phyloP scores from a whole-genome alignment of 1,284 basidiomycete genomes.

The Albatrellus sp. region DNA sequence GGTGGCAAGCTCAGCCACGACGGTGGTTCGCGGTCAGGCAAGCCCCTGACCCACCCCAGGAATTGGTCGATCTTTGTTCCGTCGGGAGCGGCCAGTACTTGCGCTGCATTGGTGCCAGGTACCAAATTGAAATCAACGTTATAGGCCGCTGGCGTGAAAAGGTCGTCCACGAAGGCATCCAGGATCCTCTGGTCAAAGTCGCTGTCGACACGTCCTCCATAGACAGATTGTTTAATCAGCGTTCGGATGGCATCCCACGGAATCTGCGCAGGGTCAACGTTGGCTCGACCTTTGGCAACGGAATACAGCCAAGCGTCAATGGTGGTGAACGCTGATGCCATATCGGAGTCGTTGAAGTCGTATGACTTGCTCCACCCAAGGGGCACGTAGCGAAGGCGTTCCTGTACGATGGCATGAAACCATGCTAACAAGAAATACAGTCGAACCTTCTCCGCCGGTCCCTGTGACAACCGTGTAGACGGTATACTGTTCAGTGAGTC shows the following conservation, averaged over 20 bases:
- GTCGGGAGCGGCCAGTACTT: constrained; percentile 69
- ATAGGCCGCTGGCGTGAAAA: constrained; percentile 82
- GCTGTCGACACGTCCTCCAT: constrained; percentile 87
- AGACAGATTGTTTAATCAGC: constrained; percentile 88
- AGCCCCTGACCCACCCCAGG: constrained; percentile 71
- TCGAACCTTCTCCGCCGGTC: constrained; percentile 83
- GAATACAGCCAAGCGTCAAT: constrained; percentile 82
- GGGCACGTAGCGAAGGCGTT: constrained; percentile 88
- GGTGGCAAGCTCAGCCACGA: constrained; percentile 87
- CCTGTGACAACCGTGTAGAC: constrained; percentile 56
- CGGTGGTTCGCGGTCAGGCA: constrained; percentile 87
- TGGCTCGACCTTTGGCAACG: constrained; percentile 77
- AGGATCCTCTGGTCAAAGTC: constrained; percentile 88
- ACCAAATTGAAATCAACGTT: constrained; percentile 88
- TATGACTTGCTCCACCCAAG: constrained; percentile 93
- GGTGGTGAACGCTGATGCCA: constrained; percentile 83
- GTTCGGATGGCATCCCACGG: constrained; percentile 89
- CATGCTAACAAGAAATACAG: constrained; percentile 93
- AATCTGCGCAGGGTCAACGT: constrained; percentile 81
- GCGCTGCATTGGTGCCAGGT: constrained; percentile 43
- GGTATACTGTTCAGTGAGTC: constrained; percentile 80
- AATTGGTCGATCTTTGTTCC: constrained; percentile 88
- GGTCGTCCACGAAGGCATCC: constrained; percentile 80
- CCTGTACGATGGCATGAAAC: constrained; percentile 96
- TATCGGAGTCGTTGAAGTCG: constrained; percentile 97